Evolutionary conservation across 1,284 basidiomycete species (phyloP).

Genomic region (Ustilago cynodontis): DNA sequence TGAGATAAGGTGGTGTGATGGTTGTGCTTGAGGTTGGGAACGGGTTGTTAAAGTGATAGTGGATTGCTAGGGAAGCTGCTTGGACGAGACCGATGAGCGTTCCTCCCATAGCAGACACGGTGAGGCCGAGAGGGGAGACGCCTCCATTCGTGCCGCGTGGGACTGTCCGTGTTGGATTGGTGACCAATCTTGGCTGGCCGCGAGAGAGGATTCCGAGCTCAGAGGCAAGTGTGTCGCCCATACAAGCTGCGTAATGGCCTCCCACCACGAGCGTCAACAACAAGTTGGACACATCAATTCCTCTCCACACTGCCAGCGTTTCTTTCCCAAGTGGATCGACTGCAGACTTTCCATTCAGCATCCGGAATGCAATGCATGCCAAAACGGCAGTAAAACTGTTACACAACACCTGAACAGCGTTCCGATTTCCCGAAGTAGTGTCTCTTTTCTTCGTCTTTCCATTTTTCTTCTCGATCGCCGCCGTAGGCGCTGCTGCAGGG

Average conservation of each 20-base stretch:
- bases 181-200: conserved; percentile 51
- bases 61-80: conserved; percentile 74
- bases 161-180: conserved; percentile 81
- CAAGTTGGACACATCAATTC: conserved; percentile 7
- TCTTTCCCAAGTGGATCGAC: conserved; percentile 20
- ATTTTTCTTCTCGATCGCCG: background rate
- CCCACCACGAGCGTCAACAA: conserved; percentile 39
- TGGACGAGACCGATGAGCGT: conserved; percentile 54
- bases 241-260: conserved; percentile 60
- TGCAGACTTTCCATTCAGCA: background rate
- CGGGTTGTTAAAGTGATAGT: conserved; percentile 6
- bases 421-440: conserved; percentile 46
- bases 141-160: conserved; percentile 94
- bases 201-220: conserved; percentile 63
- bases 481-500: background rate
- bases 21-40: background rate
- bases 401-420: conserved; percentile 58
- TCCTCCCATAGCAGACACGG: conserved; percentile 82
- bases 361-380: conserved; percentile 24
- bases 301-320: conserved; percentile 1
- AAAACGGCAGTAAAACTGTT: conserved; percentile 41
- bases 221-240: conserved; percentile 64
- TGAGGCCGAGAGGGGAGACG: conserved; percentile 80
- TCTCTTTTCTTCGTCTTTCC: conserved; percentile 20
- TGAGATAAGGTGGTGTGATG: conserved; percentile 73